Evolutionary conservation across 208 protist species (phyloP).

Genomic region (Leishmania tarentolae): DNA sequence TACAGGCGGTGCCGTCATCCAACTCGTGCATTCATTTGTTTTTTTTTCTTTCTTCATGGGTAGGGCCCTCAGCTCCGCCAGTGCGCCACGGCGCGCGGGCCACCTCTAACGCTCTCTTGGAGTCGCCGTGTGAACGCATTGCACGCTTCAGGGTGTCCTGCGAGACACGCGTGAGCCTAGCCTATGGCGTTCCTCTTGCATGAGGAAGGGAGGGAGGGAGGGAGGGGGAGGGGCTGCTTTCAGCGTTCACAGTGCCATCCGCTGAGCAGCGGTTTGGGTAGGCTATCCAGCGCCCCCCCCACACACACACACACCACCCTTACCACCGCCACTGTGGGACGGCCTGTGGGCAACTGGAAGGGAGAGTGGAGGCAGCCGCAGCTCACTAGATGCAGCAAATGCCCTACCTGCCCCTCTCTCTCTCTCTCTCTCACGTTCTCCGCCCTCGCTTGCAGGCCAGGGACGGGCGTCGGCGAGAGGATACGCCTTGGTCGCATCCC

Average conservation of each 20-base stretch:
- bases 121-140: too few relatives aligned
- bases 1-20: neutral
- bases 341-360: neutral
- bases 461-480: neutral
- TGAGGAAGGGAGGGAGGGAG: too few relatives aligned
- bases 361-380: neutral
- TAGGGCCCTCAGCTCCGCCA: neutral
- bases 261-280: too few relatives aligned
- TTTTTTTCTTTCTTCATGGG: neutral
- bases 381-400: neutral
- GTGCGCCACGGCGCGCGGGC: neutral
- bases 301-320: too few relatives aligned
- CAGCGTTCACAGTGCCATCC: too few relatives aligned
- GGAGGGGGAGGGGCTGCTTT: too few relatives aligned
- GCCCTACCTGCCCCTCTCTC: too few relatives aligned
- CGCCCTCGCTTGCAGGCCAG: neutral
- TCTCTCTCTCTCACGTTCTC: neutral
- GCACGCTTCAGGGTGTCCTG: too few relatives aligned
- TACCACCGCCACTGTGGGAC: too few relatives aligned
- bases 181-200: too few relatives aligned
- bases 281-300: too few relatives aligned
- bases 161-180: too few relatives aligned
- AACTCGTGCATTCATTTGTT: neutral
- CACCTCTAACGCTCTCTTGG: neutral
- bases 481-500: neutral